phyloP scores from a whole-genome alignment of 352 stramenopile genomes.

The Globisporangium alternatum region DNA sequence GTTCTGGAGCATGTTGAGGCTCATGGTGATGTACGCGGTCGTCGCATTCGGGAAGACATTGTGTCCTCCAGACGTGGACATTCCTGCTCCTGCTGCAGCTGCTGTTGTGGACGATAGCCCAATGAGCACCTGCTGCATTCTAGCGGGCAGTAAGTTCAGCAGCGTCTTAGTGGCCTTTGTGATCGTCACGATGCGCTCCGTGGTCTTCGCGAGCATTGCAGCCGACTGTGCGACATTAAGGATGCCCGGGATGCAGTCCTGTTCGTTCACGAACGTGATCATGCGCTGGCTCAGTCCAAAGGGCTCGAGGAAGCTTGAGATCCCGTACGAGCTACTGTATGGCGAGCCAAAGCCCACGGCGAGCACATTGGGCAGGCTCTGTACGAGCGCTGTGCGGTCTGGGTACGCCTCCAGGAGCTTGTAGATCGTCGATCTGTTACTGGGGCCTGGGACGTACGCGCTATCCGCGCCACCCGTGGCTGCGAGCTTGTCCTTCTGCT shows the following conservation, averaged over 20 bases:
- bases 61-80: background rate
- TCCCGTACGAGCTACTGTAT: slow-evolving; percentile 53
- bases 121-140: slow-evolving; percentile 70
- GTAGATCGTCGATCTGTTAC: slow-evolving; percentile 6
- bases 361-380: slow-evolving; percentile 47
- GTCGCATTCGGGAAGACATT: slow-evolving; percentile 29
- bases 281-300: slow-evolving; percentile 51
- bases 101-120: slow-evolving; percentile 20
- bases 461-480: background rate
- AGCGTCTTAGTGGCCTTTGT: slow-evolving; percentile 76
- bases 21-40: slow-evolving; percentile 80
- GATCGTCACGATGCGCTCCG: slow-evolving; percentile 74
- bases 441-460: background rate
- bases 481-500: slow-evolving; percentile 26
- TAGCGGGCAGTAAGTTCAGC: slow-evolving; percentile 63
- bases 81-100: background rate
- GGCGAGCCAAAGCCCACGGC: slow-evolving; percentile 77
- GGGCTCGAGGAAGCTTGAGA: slow-evolving; percentile 43
- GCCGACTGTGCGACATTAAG: slow-evolving; percentile 79
- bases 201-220: slow-evolving; percentile 75
- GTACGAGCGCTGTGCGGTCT: slow-evolving; percentile 21
- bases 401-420: slow-evolving; percentile 21
- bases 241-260: slow-evolving; percentile 84
- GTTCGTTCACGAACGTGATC: slow-evolving; percentile 83
- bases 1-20: slow-evolving; percentile 72